Percentiles rank a stretch among this genome's conserved stretches.
Conservation (phyloP, 306 rosid genomes). For the Cicer judaicum region DNA sequence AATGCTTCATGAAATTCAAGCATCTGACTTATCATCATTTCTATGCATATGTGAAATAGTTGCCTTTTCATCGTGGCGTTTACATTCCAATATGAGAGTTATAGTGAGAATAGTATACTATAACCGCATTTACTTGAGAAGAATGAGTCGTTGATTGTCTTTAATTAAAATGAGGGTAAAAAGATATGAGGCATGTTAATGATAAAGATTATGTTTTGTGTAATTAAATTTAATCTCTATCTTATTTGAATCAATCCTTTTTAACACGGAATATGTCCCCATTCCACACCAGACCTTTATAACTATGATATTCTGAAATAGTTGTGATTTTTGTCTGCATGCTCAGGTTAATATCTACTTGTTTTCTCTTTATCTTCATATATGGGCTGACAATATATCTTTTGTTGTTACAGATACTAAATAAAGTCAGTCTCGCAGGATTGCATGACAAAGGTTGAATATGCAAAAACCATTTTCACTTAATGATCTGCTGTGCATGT, state of each 20-base stretch:
- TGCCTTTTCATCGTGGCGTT: neutral
- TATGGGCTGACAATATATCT: constrained; percentile 40
- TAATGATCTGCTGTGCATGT: constrained; percentile 33
- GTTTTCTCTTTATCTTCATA: constrained; percentile 38
- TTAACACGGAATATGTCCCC: constrained; percentile 8
- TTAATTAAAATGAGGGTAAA: constrained; percentile 29
- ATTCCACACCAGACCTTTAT: constrained; percentile 8
- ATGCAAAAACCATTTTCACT: constrained; percentile 37
- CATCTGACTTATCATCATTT: constrained; percentile 13
- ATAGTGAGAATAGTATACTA: neutral
- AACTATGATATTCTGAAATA: constrained; percentile 27
- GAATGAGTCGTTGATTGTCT: constrained; percentile 20
- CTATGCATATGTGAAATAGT: neutral
- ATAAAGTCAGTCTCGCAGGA: constrained; percentile 77
- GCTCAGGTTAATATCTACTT: constrained; percentile 9
- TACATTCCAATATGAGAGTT: constrained; percentile 22
- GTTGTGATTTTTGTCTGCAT: constrained; percentile 18
- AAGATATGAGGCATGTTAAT: neutral
- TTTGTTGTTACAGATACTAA: constrained; percentile 64
- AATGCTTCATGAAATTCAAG: constrained; percentile 13
- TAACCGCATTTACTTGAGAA: constrained; percentile 32
- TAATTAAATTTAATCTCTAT: neutral
- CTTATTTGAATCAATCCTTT: constrained; percentile 18
- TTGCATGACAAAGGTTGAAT: constrained; percentile 90
- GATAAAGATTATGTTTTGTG: constrained; percentile 22